Evolutionary conservation across 2,329 filamentous ascomycete genomes (phyloP), one percentile per base, ranked within the genome.

Genomic region (Colletotrichum musicola): DNA sequence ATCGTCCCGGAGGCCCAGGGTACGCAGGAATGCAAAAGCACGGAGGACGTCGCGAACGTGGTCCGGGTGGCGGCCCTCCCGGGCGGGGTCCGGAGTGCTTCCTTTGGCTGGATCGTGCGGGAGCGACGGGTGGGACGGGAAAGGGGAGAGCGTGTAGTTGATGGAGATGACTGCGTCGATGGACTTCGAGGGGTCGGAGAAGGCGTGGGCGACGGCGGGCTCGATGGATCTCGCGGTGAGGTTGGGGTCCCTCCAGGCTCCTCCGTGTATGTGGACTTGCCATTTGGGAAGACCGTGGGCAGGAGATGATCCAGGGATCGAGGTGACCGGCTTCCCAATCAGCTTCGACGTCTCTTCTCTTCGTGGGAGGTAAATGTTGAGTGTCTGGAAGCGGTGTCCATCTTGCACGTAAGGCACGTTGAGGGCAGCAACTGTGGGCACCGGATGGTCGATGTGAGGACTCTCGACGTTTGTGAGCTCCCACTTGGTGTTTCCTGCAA

Each of bases 121-220:
- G 6, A 58, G 27, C 7, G 40, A 22, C 47, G 42, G 55, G 30
- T 58, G 42, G 16, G 55, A 20, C 4, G 55, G 55, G 18, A 58
- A 49, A 6, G 55, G 42, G 20, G 42, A 58, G 3, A 35, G 25
- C 1, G 40, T 35, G 44, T 58, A 58, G 42, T 58, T 58, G 9
- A 49, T 16, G 13, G 55, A 58, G 16, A 47, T 20, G 18, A 58
- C 22, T 3, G 42, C 55, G 16, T 25, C 20, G 14, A 58, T 49
- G n/a, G 14, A n/a, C 14, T 47, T 20, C 18, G n/a, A 47, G 10
- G 30, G 44, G 9, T 47, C 22, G 42, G 6, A 13, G 2, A 58
- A 38, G 55, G 55, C 42, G 44, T 49, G 55, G 25, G 55, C 55
- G 14, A 30, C n/a, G 42, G 55, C 55, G n/a, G 55, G 55, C n/a